Percentiles rank a stretch among this genome's conserved stretches.
Conservation (phyloP, 345 rosid species). For the Eucalyptus erythrocorys region DNA sequence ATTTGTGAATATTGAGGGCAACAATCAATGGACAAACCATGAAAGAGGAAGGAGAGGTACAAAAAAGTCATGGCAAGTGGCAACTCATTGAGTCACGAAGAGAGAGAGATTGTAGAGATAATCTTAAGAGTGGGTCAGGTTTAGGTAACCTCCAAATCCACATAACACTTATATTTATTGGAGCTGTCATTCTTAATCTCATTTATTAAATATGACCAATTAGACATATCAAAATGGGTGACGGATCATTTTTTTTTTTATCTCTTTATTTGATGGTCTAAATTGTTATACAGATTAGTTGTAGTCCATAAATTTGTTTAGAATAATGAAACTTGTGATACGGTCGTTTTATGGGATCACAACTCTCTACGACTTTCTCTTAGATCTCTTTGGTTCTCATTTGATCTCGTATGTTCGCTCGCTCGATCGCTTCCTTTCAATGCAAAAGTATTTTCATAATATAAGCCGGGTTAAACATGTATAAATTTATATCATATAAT, state of each 20-base stretch:
- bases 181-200: no score
- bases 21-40: accelerated
- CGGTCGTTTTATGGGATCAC: accelerated
- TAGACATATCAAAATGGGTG: accelerated
- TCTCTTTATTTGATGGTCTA: accelerated
- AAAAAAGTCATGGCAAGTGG: not conserved
- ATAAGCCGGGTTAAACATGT: accelerated
- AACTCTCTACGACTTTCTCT: accelerated
- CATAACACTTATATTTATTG: not conserved
- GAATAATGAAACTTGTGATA: accelerated
- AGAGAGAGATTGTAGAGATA: accelerated
- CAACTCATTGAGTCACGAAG: accelerated
- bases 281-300: accelerated
- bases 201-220: no score
- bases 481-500: no score
- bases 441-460: no score
- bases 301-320: no score
- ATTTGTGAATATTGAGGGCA: not conserved
- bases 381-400: no score
- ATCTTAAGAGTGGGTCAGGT: accelerated
- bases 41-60: not conserved
- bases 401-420: no score
- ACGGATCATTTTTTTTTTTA: accelerated
- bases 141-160: not conserved
- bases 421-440: accelerated